Evolutionary conservation across 2,329 filamentous ascomycete species (phyloP).

Genomic region (Diaporthe vexans): DNA sequence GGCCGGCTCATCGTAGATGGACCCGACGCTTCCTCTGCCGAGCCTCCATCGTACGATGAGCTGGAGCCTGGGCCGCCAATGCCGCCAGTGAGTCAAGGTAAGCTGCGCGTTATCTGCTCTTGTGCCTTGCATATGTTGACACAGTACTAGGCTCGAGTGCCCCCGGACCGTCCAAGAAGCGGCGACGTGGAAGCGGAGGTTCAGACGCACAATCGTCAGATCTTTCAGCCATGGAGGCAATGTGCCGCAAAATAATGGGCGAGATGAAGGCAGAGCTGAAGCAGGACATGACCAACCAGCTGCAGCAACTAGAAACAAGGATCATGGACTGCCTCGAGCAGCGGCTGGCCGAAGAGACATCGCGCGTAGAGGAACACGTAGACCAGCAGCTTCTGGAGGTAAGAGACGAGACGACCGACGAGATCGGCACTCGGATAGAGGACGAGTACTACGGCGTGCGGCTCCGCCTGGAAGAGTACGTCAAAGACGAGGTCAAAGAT

Average conservation of each 20-base stretch:
- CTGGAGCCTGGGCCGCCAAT: slow-evolving; percentile 30
- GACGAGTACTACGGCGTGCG: slow-evolving; percentile 28
- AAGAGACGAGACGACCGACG: slow-evolving; percentile 15
- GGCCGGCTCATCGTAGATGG: slow-evolving; percentile 3
- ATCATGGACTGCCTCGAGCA: slow-evolving; percentile 10
- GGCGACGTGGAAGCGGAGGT: slow-evolving; percentile 8
- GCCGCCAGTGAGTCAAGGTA: neutral
- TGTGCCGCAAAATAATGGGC: slow-evolving; percentile 33
- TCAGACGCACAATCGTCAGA: neutral
- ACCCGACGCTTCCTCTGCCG: neutral
- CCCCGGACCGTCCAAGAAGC: slow-evolving; percentile 29
- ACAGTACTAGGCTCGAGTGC: neutral
- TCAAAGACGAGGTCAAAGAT: slow-evolving; percentile 25
- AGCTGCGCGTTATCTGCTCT: neutral
- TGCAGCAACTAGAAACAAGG: slow-evolving; percentile 12
- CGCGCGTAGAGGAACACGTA: slow-evolving; percentile 4
- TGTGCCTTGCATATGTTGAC: neutral
- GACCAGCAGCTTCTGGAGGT: slow-evolving; percentile 27
- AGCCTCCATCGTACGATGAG: slow-evolving; percentile 32
- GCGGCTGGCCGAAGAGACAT: slow-evolving; percentile 12
- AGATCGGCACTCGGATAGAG: slow-evolving; percentile 1
- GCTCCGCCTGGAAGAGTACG: slow-evolving; percentile 8
- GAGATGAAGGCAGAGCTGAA: slow-evolving; percentile 34
- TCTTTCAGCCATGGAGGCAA: neutral
- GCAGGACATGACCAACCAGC: slow-evolving; percentile 11